Percentiles rank a stretch among this genome's conserved stretches.
Conservation (phyloP, 306 rosid genomes). For the Leucaena leucocephala region DNA sequence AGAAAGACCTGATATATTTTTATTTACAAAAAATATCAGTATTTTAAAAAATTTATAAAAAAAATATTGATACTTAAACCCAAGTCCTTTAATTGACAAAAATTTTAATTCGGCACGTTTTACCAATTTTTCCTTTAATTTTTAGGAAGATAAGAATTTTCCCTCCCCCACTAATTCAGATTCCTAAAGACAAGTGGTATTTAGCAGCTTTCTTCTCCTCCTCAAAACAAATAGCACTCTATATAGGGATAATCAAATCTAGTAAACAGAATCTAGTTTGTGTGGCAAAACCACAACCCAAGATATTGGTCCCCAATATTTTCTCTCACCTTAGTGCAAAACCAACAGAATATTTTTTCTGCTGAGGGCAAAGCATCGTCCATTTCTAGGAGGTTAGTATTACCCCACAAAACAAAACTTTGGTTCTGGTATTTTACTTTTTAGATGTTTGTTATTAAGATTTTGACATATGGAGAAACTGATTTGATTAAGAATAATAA, state of each 20-base stretch:
- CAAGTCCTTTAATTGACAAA: too few species aligned
- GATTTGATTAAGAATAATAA: background rate
- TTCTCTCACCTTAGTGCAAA: constrained; percentile 18
- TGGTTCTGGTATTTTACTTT: background rate
- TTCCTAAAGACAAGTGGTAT: background rate
- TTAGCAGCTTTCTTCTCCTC: background rate
- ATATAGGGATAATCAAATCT: constrained; percentile 33
- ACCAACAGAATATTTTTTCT: constrained; percentile 9
- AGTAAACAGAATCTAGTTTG: constrained; percentile 33
- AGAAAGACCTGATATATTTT: too few species aligned
- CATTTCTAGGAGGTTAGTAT: background rate
- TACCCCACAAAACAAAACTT: background rate
- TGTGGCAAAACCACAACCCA: constrained; percentile 18
- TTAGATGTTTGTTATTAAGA: background rate
- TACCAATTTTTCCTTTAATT: background rate
- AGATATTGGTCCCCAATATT: background rate
- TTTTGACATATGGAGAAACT: background rate
- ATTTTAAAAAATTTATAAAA: too few species aligned
- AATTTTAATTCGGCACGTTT: too few species aligned
- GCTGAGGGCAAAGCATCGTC: constrained; percentile 13
- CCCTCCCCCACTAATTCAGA: background rate
- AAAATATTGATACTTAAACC: too few species aligned
- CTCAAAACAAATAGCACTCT: constrained; percentile 26
- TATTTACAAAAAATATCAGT: too few species aligned
- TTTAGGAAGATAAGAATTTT: background rate